Conservation (phyloP, 345 rosid genomes). For the Balakata baccata region DNA sequence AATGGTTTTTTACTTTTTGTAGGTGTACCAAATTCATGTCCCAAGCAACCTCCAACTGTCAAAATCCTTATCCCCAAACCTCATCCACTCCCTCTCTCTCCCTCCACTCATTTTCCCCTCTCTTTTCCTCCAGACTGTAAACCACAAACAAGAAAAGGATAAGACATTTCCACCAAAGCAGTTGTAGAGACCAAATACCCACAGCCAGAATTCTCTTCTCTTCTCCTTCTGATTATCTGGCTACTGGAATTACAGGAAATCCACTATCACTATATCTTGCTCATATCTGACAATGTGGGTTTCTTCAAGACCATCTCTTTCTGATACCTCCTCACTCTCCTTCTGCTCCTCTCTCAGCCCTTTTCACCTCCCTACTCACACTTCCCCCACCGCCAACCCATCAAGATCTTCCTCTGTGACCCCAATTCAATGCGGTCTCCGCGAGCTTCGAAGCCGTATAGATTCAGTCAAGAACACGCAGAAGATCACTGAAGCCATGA, state of each 20-base stretch:
- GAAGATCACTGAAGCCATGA: slow-evolving; percentile 98
- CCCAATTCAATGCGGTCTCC: slow-evolving; percentile 69
- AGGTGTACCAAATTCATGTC: slow-evolving; percentile 13
- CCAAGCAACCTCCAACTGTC: slow-evolving; percentile 39
- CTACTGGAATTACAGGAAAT: background rate
- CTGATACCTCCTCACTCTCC: slow-evolving; percentile 70
- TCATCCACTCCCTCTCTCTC: slow-evolving; percentile 46
- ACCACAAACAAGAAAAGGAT: slow-evolving; percentile 28
- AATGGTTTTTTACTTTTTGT: background rate
- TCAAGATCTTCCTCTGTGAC: slow-evolving; percentile 52
- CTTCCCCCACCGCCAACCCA: slow-evolving; percentile 27
- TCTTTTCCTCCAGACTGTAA: slow-evolving; percentile 25
- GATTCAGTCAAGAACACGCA: slow-evolving; percentile 87
- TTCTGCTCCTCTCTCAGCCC: slow-evolving; percentile 64
- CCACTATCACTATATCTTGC: slow-evolving; percentile 55
- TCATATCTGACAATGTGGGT: slow-evolving; percentile 77
- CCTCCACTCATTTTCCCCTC: slow-evolving; percentile 54
- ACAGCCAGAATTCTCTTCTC: slow-evolving; percentile 5
- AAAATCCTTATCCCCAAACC: slow-evolving; percentile 74
- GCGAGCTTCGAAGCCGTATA: slow-evolving; percentile 74
- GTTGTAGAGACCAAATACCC: slow-evolving; percentile 3
- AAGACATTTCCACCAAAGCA: slow-evolving; percentile 26
- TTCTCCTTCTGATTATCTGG: slow-evolving; percentile 12
- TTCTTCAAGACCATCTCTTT: slow-evolving; percentile 67
- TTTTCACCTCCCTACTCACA: slow-evolving; percentile 48